phyloP scores from a whole-genome alignment of 768 basidiomycete genomes.

The Multifurca ochricompacta region DNA sequence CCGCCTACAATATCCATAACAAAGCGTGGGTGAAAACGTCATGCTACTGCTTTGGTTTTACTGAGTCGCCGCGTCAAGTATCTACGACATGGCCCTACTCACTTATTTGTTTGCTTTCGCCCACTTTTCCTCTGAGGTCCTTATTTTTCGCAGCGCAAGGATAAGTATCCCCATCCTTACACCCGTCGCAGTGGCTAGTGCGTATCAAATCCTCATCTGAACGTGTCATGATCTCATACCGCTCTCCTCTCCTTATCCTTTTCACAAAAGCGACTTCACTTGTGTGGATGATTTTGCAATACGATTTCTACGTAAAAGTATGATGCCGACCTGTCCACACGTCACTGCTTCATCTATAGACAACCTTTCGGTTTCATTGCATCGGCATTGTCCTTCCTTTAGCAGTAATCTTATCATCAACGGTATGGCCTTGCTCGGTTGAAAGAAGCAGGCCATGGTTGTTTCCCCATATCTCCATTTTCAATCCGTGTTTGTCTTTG shows the following conservation, averaged over 20 bases:
- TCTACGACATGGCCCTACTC: slow-evolving; percentile 83
- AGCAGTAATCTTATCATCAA: too few species aligned
- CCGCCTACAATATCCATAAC: slow-evolving; percentile 81
- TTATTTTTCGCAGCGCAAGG: slow-evolving; percentile 73
- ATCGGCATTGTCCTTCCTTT: too few species aligned
- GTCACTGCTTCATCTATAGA: background rate
- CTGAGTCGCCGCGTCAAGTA: slow-evolving; percentile 35
- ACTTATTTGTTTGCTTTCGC: slow-evolving; percentile 86
- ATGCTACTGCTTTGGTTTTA: background rate
- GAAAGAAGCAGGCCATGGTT: background rate
- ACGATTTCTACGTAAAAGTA: slow-evolving; percentile 63
- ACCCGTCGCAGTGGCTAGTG: slow-evolving; percentile 83
- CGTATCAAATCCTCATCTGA: slow-evolving; percentile 28
- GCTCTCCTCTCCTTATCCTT: background rate
- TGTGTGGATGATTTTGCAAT: slow-evolving; percentile 81
- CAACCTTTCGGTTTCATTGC: background rate
- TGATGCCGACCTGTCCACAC: background rate
- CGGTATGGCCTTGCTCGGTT: background rate
- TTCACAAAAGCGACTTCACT: slow-evolving; percentile 48
- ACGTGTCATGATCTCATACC: background rate
- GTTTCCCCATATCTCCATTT: background rate
- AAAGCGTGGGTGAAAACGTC: slow-evolving; percentile 51
- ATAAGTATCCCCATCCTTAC: slow-evolving; percentile 52
- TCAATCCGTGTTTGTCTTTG: background rate
- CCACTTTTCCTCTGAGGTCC: slow-evolving; percentile 81